phyloP scores from a whole-genome alignment of 495 filamentous ascomycete genomes.

The Saxispiralis lemnorum region DNA sequence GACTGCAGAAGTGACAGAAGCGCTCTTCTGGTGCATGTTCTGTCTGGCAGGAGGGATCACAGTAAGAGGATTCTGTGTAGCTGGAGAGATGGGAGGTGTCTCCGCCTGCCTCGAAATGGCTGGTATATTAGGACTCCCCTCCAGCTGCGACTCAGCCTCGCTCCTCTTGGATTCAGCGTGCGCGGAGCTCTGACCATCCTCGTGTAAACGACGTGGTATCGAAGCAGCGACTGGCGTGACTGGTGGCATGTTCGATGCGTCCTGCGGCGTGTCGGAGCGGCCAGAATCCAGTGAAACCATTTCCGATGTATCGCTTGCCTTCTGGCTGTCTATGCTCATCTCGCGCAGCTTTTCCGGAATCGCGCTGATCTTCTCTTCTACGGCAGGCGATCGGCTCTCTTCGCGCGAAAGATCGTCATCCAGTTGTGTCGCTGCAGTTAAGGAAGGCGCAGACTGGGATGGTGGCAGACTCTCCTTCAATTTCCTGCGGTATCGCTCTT shows the following conservation, averaged over 20 bases:
- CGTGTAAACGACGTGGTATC: conserved; percentile 1
- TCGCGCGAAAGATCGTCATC: conserved; percentile 3
- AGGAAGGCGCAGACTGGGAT: conserved; percentile 11
- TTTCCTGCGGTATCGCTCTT: conserved; percentile 83
- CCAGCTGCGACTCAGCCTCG: no score
- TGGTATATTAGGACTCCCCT: background rate
- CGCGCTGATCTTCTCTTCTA: background rate
- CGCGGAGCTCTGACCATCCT: no score
- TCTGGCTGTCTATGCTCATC: conserved; percentile 9
- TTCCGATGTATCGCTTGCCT: conserved; percentile 13
- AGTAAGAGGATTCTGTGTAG: no score
- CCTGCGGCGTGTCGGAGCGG: conserved; percentile 14
- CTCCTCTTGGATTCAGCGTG: no score
- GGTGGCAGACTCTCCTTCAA: conserved; percentile 53
- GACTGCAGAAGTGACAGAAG: conserved; percentile 5
- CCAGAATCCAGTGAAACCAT: conserved; percentile 1
- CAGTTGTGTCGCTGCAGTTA: conserved; percentile 1
- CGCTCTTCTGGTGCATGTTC: background rate
- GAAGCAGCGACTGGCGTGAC: conserved; percentile 7
- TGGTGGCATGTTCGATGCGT: conserved; percentile 4
- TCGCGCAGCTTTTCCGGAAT: conserved; percentile 4
- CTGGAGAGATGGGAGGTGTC: background rate
- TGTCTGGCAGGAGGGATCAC: no score
- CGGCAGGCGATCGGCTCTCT: conserved; percentile 10
- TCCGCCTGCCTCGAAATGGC: background rate